Evolutionary conservation across 2,329 filamentous ascomycete species (phyloP).

Genomic region (Fusarium nanum): DNA sequence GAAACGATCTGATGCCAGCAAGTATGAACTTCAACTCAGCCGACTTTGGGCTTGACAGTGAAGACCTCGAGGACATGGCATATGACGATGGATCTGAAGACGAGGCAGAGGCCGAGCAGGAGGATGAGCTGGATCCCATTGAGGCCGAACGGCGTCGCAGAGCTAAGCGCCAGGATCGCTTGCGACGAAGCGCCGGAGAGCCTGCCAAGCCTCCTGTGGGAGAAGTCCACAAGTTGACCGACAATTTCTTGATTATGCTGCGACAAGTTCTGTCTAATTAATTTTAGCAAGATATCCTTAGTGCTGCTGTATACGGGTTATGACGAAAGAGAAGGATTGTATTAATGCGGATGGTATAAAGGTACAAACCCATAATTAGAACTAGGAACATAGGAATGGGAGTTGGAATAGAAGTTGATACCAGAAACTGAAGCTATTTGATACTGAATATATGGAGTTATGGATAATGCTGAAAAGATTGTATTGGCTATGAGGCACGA

Average conservation of each 20-base stretch:
- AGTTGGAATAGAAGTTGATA: conserved; percentile 7
- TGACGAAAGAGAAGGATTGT: conserved; percentile 8
- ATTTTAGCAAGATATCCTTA: conserved; percentile 29
- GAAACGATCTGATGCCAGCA: conserved; percentile 62
- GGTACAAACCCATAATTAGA: conserved; percentile 5
- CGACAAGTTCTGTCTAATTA: conserved; percentile 83
- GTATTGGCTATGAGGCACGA: conserved; percentile 2
- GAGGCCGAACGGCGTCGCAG: conserved; percentile 84
- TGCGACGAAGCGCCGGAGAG: conserved; percentile 84
- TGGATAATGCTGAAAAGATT: background rate
- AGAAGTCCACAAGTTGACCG: conserved; percentile 83
- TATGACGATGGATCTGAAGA: conserved; percentile 78
- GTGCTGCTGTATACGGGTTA: conserved; percentile 10
- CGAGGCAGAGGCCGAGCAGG: conserved; percentile 76
- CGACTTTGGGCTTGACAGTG: conserved; percentile 90
- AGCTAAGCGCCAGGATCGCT: conserved; percentile 79
- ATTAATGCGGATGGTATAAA: conserved; percentile 11
- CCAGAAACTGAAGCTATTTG: background rate
- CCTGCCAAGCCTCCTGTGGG: conserved; percentile 82
- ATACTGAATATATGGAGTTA: background rate
- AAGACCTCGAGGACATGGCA: conserved; percentile 86
- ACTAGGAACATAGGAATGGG: background rate
- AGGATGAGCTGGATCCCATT: conserved; percentile 88
- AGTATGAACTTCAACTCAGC: conserved; percentile 75
- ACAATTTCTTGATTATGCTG: conserved; percentile 85